Base-by-base conservation (phyloP, 2,329 filamentous ascomycete genomes). In the Daldinia sp. region DNA sequence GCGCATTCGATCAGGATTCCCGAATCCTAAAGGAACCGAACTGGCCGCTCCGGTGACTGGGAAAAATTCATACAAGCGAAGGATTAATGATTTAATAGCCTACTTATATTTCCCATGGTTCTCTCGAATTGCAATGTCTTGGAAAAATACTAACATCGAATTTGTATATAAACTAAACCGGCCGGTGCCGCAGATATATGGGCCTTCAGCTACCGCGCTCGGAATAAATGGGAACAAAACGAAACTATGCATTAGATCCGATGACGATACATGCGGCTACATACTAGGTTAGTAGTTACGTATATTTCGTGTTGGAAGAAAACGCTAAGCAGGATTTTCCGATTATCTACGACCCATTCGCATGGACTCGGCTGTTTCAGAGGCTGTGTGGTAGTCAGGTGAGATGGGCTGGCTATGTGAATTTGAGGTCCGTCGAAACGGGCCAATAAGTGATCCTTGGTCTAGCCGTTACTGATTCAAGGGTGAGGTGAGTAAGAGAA, bases 331-430 rank as follows among this genome's bases (percentile, higher is more conserved):
- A 65, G 46, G 65, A 63, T 63, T 68, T 70, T 61, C 61, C 68
- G 65, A 68, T 65, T 41, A 61, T 70, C 68, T 65, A 51, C 59
- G 68, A 68, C 65, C 56, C 54, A 58, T 57, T 63, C 39, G 51
- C 61, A 68, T 60, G 62, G 68, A 42, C 46, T 71, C 58, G 63
- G 65, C 65, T 65, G 68, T 71, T 70, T 70, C 68, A 70, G 51
- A 41, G 55, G 61, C 53, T 55, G 44, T 55, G 44, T 50, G 57
- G 30, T 48, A 60, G 66, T 71, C 66, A 71, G 69, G 69, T 69
- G 69, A 67, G 65, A 46, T 66, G 15, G 37, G 51, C n/a, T 56
- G 56, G 59, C 65, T 70, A 65, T 66, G 62, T 12, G 68, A 65
- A 70, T 65, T 65, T 59, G 60, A 68, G 62, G 65, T 65, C 61